Percentiles rank a stretch among this genome's conserved stretches.
phyloP scores from a whole-genome alignment of 2,329 filamentous ascomycete genomes.

The Hirsutella thompsonii region DNA sequence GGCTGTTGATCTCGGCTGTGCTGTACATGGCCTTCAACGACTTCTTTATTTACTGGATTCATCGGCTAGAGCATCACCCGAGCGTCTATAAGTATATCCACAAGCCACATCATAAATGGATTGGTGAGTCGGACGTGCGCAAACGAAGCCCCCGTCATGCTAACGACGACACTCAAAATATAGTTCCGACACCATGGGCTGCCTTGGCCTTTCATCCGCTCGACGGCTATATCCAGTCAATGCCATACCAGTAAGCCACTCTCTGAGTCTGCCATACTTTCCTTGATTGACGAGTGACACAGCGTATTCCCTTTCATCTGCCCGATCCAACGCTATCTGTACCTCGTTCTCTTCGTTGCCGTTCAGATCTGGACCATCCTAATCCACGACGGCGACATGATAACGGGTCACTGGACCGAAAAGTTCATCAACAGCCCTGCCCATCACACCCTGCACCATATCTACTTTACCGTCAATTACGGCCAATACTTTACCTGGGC shows the following conservation, averaged over 20 bases:
- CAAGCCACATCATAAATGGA: slow-evolving; percentile 37
- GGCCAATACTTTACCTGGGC: slow-evolving; percentile 36
- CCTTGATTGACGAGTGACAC: too few species aligned
- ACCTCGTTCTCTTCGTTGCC: slow-evolving; percentile 27
- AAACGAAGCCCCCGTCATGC: neutral
- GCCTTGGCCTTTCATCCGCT: slow-evolving; percentile 33
- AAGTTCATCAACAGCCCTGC: slow-evolving; percentile 34
- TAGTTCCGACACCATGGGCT: slow-evolving; percentile 32
- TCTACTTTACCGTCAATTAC: slow-evolving; percentile 37
- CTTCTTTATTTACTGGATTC: slow-evolving; percentile 33
- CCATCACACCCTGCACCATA: slow-evolving; percentile 34
- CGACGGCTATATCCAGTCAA: slow-evolving; percentile 30
- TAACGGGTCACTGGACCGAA: slow-evolving; percentile 31
- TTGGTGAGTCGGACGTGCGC: slow-evolving; percentile 14
- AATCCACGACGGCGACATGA: slow-evolving; percentile 36
- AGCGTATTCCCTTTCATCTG: slow-evolving; percentile 9
- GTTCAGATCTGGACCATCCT: slow-evolving; percentile 36
- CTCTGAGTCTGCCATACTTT: too few species aligned
- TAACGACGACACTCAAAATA: slow-evolving; percentile 8
- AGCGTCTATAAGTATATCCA: slow-evolving; percentile 32
- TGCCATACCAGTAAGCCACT: slow-evolving; percentile 29
- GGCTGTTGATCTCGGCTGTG: slow-evolving; percentile 22
- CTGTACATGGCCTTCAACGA: slow-evolving; percentile 34
- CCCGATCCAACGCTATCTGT: slow-evolving; percentile 31
- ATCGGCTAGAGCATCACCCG: slow-evolving; percentile 31